These are phyloP conservation scores for Rhododendron griersonianum DNA, from an alignment of 148 eudicot genomes.

Conservation along the genomic window DNA sequence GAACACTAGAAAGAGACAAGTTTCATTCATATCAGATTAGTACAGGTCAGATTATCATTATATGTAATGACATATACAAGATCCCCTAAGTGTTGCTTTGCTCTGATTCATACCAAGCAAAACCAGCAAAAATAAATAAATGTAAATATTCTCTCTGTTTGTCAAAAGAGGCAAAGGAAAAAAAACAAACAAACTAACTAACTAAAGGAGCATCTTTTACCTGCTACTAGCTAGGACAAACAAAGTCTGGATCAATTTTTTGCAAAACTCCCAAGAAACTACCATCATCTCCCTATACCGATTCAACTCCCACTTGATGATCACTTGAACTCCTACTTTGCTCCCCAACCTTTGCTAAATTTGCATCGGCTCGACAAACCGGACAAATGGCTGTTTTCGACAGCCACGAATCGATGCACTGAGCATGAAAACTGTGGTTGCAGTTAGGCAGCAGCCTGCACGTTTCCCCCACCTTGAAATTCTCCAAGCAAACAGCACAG, in stretches of 20 bases:
- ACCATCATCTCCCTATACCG: neutral
- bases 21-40: neutral
- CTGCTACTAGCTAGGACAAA: neutral
- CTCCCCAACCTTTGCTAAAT: neutral
- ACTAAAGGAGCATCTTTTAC: neutral
- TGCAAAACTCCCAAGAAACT: neutral
- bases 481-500: neutral
- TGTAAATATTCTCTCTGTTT: neutral
- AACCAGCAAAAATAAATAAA: neutral
- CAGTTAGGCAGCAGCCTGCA: constrained; percentile 15
- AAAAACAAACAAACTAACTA: neutral
- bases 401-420: constrained; percentile 37
- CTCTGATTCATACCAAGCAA: neutral
- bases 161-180: neutral
- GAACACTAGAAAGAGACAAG: neutral
- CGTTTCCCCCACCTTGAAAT: neutral
- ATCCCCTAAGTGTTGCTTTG: neutral
- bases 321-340: neutral
- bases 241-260: neutral
- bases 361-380: neutral
- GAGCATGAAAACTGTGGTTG: constrained; percentile 31
- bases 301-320: neutral
- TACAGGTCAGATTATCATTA: neutral
- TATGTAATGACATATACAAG: neutral
- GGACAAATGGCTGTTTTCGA: constrained; percentile 21